These are phyloP conservation scores for Lumnitzera racemosa DNA, from an alignment of 345 rosid genomes.

Conservation along the genomic window DNA sequence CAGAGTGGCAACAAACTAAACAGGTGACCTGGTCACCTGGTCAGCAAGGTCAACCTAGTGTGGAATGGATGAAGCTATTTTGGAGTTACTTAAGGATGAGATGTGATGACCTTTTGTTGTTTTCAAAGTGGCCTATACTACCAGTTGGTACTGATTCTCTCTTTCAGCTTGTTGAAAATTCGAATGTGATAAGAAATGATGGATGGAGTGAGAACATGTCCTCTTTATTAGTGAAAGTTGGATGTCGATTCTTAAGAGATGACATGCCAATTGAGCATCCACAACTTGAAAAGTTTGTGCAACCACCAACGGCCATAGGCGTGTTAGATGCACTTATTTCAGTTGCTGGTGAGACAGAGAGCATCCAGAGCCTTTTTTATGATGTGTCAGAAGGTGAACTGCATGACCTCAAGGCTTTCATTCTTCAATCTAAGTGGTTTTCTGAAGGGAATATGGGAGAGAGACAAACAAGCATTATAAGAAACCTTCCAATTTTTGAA, in stretches of 20 bases:
- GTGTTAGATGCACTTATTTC: conserved; percentile 73
- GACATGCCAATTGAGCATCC: conserved; percentile 72
- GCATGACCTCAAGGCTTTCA: conserved; percentile 77
- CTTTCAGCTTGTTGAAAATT: conserved; percentile 58
- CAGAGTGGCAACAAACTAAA: conserved; percentile 72
- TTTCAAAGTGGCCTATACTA: conserved; percentile 91
- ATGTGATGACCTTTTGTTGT: conserved; percentile 80
- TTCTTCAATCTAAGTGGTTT: conserved; percentile 96
- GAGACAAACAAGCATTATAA: conserved; percentile 53
- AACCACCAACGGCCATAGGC: conserved; percentile 79
- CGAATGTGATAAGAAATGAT: conserved; percentile 64
- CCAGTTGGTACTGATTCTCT: conserved; percentile 72
- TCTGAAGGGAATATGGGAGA: conserved; percentile 60
- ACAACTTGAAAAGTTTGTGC: conserved; percentile 72
- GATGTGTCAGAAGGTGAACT: conserved; percentile 74
- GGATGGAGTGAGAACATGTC: conserved; percentile 98
- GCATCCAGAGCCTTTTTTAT: conserved; percentile 44
- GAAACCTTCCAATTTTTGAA: conserved; percentile 79
- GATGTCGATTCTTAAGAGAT: conserved; percentile 68
- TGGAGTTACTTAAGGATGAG: conserved; percentile 72
- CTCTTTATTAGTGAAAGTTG: conserved; percentile 72
- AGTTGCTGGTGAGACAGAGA: conserved; percentile 54
- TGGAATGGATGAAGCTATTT: conserved; percentile 65
- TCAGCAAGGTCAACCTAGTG: conserved; percentile 64
- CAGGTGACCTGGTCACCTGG: conserved; percentile 80